These are phyloP conservation scores for Diaporthe australafricana DNA, from an alignment of 2,329 filamentous ascomycete species.

Conservation along the genomic window DNA sequence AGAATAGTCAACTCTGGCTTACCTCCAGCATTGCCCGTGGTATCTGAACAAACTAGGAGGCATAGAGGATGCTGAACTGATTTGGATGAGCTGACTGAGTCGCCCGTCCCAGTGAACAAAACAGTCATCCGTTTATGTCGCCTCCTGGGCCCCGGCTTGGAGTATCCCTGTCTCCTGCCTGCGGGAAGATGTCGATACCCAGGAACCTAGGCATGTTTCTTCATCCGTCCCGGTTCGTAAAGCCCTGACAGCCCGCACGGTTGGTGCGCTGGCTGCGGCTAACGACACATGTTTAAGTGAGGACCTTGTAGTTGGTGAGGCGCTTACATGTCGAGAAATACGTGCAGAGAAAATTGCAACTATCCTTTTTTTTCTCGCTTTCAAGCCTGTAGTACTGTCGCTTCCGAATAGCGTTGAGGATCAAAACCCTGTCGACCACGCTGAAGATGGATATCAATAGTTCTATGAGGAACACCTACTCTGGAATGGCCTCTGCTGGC, in stretches of 20 bases:
- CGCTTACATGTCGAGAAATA: background rate
- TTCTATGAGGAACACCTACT: background rate
- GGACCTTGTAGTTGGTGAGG: too few relatives aligned
- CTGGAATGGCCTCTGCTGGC: background rate
- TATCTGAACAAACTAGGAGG: background rate
- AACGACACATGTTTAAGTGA: background rate
- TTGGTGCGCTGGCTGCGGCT: constrained; percentile 47
- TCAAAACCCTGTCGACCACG: background rate
- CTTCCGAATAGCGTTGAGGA: background rate
- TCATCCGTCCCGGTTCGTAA: constrained; percentile 80
- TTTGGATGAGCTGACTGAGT: constrained; percentile 64
- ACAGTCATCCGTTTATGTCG: constrained; percentile 96
- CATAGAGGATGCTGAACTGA: background rate
- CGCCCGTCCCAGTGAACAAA: constrained; percentile 90
- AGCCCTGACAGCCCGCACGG: constrained; percentile 86
- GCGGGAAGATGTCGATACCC: constrained; percentile 91
- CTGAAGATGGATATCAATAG: too few relatives aligned
- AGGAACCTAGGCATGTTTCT: too few relatives aligned
- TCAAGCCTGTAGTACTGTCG: too few relatives aligned
- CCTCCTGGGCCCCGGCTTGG: constrained; percentile 96
- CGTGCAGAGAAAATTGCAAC: too few relatives aligned
- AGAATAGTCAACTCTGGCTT: background rate
- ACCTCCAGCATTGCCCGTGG: background rate
- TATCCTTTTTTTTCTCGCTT: too few relatives aligned
- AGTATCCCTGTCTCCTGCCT: constrained; percentile 85